Percentiles rank a stretch among this genome's conserved stretches.
phyloP scores from a whole-genome alignment of 768 basidiomycete genomes.

The Tylopilus vinaceipallidus region DNA sequence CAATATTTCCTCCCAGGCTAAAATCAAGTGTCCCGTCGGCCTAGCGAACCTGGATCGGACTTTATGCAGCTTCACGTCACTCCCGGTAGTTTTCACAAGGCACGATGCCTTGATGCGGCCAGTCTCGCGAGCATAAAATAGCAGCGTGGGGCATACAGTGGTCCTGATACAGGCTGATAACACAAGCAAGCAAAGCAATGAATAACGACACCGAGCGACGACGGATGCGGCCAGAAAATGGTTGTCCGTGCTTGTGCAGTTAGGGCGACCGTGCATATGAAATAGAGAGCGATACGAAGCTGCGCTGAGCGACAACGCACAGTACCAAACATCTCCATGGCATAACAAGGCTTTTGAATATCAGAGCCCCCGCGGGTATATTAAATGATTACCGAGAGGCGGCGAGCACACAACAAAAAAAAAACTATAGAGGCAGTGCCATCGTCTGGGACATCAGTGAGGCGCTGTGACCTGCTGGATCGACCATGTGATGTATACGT shows the following conservation, averaged over 20 bases:
- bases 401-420: conserved; percentile 15
- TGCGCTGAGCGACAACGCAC: conserved; percentile 12
- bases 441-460: conserved; percentile 56
- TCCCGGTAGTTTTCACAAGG: conserved; percentile 20
- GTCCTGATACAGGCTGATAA: conserved; percentile 23
- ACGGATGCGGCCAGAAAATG: conserved; percentile 6
- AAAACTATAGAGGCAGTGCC: conserved; percentile 49
- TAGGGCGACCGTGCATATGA: conserved; percentile 17
- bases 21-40: not conserved
- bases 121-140: conserved; percentile 17
- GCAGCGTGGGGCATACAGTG: conserved; percentile 19
- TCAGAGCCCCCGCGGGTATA: conserved; percentile 18
- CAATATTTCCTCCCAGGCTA: conserved; percentile 9
- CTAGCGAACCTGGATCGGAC: conserved; percentile 6
- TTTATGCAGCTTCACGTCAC: conserved; percentile 14
- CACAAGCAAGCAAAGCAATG: conserved; percentile 18
- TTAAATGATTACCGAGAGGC: conserved; percentile 22
- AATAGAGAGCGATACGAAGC: conserved; percentile 9
- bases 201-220: conserved; percentile 6
- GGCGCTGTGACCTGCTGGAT: conserved; percentile 48
- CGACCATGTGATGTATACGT: conserved; percentile 65
- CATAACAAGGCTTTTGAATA: conserved; percentile 4
- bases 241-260: conserved; percentile 18
- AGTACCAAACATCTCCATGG: conserved; percentile 12
- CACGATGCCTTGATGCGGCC: conserved; percentile 13